Conservation (phyloP, 148 eudicot genomes). For the Vaccinium darrowii region DNA sequence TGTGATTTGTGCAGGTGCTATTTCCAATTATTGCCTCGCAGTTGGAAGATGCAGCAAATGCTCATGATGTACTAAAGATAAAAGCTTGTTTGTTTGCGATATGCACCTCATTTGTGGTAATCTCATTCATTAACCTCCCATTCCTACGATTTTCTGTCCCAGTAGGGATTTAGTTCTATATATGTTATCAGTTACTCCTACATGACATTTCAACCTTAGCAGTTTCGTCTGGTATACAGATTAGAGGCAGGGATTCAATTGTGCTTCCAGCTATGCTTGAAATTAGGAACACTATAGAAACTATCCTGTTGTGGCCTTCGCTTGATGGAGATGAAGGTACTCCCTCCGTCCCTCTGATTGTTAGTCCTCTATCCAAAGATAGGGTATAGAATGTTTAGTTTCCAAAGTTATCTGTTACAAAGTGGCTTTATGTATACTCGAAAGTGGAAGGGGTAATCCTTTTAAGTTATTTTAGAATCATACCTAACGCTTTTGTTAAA, state of each 20-base stretch:
- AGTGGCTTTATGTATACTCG: background rate
- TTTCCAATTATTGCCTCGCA: conserved; percentile 51
- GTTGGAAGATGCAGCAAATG: conserved; percentile 45
- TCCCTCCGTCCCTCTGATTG: background rate
- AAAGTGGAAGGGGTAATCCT: background rate
- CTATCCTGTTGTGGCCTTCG: conserved; percentile 66
- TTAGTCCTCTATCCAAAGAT: background rate
- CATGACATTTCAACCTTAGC: background rate
- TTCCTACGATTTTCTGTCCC: background rate
- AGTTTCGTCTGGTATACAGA: conserved; percentile 26
- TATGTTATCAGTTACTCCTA: background rate
- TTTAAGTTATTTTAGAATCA: background rate
- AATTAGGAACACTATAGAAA: conserved; percentile 43
- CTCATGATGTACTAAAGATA: conserved; percentile 48
- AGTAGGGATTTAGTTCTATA: background rate
- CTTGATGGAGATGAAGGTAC: conserved; percentile 66
- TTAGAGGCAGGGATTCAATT: conserved; percentile 55
- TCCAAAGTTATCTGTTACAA: background rate
- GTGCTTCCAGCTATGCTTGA: conserved; percentile 39
- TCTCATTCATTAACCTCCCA: background rate
- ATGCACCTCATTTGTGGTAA: conserved; percentile 79
- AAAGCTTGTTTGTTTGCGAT: conserved; percentile 74
- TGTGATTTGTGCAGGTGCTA: conserved; percentile 49
- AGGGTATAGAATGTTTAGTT: background rate
- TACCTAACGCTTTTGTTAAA: background rate